phyloP scores from a whole-genome alignment of 768 basidiomycete species.

The Xerocomus spinulosus region DNA sequence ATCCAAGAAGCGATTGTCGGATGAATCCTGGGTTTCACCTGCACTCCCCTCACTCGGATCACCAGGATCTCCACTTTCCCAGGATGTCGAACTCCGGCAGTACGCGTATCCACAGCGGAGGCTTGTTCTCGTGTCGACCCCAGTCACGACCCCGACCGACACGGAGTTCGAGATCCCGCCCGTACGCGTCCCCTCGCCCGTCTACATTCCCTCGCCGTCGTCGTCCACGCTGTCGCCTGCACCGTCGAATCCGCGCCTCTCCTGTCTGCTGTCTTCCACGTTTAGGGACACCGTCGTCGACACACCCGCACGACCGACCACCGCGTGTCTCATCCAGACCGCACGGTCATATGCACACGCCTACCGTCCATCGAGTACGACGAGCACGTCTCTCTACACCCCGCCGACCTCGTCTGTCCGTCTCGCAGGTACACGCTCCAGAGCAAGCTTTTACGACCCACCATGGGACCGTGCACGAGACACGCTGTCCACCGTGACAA shows the following conservation, averaged over 20 bases:
- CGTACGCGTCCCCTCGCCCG: constrained; percentile 20
- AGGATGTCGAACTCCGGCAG: constrained; percentile 11
- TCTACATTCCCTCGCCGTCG: constrained; percentile 20
- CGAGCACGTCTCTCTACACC: constrained; percentile 14
- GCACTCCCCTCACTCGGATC: constrained; percentile 4
- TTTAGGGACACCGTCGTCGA: constrained; percentile 8
- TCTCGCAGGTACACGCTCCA: constrained; percentile 12
- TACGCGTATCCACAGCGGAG: constrained; percentile 10
- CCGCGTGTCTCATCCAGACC: constrained; percentile 14
- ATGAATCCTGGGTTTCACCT: constrained; percentile 25
- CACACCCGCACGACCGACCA: constrained; percentile 10
- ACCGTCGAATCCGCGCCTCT: constrained; percentile 15
- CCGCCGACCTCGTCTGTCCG: constrained; percentile 5
- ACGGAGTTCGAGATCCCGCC: constrained; percentile 16
- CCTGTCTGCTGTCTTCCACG: constrained; percentile 21
- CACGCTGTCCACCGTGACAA: constrained; percentile 21
- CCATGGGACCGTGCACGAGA: constrained; percentile 7
- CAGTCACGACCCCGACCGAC: constrained; percentile 18
- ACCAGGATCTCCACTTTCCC: constrained; percentile 8
- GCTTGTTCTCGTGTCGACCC: constrained; percentile 16
- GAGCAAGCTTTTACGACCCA: constrained; percentile 9
- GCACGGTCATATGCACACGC: constrained; percentile 15
- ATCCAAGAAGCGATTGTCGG: constrained; percentile 22
- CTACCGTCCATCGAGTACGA: constrained; percentile 10
- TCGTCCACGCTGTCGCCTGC: constrained; percentile 13